phyloP scores from a whole-genome alignment of 75 land plant species.

The Sequoia sempervirens region DNA sequence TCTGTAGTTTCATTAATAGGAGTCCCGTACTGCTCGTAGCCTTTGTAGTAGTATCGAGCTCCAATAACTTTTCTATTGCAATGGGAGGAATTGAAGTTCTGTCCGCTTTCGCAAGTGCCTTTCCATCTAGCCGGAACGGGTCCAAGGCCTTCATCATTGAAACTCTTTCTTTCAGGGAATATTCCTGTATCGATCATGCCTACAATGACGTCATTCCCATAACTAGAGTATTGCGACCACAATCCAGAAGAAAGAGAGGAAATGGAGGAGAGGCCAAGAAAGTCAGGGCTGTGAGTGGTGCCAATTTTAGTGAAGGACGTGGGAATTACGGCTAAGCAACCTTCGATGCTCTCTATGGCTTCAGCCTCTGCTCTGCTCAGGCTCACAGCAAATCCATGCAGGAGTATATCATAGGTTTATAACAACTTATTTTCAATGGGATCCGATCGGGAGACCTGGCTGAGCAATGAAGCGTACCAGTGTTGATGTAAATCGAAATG shows the following conservation, averaged over 20 bases:
- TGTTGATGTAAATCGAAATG: conserved; percentile 15
- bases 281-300: conserved; percentile 49
- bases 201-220: conserved; percentile 45
- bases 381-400: conserved; percentile 48
- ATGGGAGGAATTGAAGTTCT: conserved; percentile 21
- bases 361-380: conserved; percentile 30
- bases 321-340: conserved; percentile 24
- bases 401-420: conserved; percentile 33
- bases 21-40: conserved; percentile 15
- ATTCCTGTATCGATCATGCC: conserved; percentile 35
- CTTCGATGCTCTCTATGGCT: conserved; percentile 30
- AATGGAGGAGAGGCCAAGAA: conserved; percentile 27
- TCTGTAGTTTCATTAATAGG: conserved; percentile 20
- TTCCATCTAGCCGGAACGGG: conserved; percentile 20
- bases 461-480: conserved; percentile 29
- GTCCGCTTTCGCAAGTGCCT: conserved; percentile 12
- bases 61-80: conserved; percentile 47
- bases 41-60: conserved; percentile 33
- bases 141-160: conserved; percentile 20
- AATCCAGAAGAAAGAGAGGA: conserved; percentile 16
- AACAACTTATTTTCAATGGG: conserved; percentile 20
- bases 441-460: conserved; percentile 5
- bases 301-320: conserved; percentile 20
- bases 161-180: conserved; percentile 51
- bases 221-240: conserved; percentile 35